Evolutionary conservation across 2,329 filamentous ascomycete genomes (phyloP), one percentile per base, ranked within the genome.

Genomic region (Phyllosticta citriasiana): DNA sequence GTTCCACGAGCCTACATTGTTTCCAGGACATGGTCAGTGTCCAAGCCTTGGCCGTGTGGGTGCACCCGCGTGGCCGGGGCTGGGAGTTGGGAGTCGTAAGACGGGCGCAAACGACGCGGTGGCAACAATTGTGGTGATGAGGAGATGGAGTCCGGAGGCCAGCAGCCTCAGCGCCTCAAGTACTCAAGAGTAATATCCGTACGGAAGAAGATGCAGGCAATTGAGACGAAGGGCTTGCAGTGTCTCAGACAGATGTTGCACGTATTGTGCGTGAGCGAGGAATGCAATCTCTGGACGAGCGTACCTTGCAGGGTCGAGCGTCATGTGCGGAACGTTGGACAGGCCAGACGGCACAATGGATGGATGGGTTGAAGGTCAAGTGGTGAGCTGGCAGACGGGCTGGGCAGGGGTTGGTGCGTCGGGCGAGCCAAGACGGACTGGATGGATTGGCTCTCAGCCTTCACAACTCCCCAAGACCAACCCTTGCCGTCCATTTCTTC

Each of bases 401-500:
- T 52, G 54, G 40, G 40, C 35, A n/a, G 33, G 51, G 40, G 59
- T 47, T 53, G 53, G 59, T 47, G 50, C 52, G 55, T 56, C 35
- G 54, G 53, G 40, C 53, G 19, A 30, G 50, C 26, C 25, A 52
- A 26, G 26, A 24, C 26, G 19, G 51, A 24, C 24, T 16, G 40
- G 53, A 30, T 12, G 53, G n/a, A 27, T 55, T 27, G 27, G 53
- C 53, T 33, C 30, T 40, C 55, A 57, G 55, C 55, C 55, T 40
- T 40, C 55, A 24, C 55, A 57, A 5, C 19, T 22, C 19, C 27
- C 9, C 1, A 30, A 8, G 27, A 30, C 27, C 40, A 50, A 4
- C 19, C 19, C 55, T 52, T 61, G 59, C 55, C 59, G 59, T 57
- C 55, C 55, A 55, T 61, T 61, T 61, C 59, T 57, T 57, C 55